Conservation (phyloP, 2,329 filamentous ascomycete species). For the Geosmithia putterillii region DNA sequence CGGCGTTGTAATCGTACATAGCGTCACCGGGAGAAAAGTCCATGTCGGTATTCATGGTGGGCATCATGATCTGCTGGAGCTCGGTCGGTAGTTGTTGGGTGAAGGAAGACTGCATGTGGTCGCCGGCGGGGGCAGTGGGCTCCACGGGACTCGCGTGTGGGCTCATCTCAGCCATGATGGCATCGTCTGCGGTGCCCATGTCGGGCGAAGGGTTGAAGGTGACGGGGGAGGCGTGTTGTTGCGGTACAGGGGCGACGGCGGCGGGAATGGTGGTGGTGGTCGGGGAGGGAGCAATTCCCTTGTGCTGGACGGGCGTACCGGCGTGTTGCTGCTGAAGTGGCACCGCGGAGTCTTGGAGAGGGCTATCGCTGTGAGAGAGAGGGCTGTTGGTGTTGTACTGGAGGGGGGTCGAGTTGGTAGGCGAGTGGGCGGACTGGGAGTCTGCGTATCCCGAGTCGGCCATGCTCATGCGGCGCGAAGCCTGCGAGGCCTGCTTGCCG, state of each 20-base stretch:
- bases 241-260: not conserved
- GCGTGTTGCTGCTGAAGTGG: too few species aligned
- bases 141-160: conserved; percentile 10
- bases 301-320: too few species aligned
- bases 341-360: too few species aligned
- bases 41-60: conserved; percentile 4
- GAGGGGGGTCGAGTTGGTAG: not conserved
- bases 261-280: too few species aligned
- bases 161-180: not conserved
- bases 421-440: not conserved
- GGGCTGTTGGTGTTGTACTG: conserved; percentile 4
- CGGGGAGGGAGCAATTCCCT: too few species aligned
- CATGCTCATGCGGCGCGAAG: conserved; percentile 3
- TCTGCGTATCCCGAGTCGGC: not conserved
- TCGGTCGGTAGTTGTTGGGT: conserved; percentile 28
- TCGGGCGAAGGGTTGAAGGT: conserved; percentile 9
- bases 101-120: conserved; percentile 19
- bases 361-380: too few species aligned
- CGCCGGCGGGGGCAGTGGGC: conserved; percentile 1
- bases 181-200: not conserved
- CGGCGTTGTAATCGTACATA: conserved; percentile 5
- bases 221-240: conserved; percentile 8
- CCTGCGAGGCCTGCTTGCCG: conserved; percentile 8
- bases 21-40: conserved; percentile 8
- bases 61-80: conserved; percentile 25